Percentiles rank a stretch among this genome's conserved stretches.
These are phyloP conservation scores for Pyrenochaeta sp. DNA, from an alignment of 2,329 filamentous ascomycete species.

Conservation along the genomic window DNA sequence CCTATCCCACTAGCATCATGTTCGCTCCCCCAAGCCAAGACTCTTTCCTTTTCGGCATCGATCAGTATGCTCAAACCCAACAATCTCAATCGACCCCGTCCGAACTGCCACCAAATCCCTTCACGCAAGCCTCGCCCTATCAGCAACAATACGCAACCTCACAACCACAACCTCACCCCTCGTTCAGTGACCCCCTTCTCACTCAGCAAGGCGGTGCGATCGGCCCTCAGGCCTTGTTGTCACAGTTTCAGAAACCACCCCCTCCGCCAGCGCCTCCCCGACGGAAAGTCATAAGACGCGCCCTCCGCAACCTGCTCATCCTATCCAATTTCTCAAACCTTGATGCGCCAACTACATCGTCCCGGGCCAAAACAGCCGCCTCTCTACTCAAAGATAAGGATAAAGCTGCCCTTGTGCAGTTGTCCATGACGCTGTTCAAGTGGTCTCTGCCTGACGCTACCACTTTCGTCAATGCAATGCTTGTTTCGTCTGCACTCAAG, in stretches of 20 bases:
- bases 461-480: constrained; percentile 47
- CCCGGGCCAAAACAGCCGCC: constrained; percentile 61
- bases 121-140: constrained; percentile 28
- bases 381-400: constrained; percentile 45
- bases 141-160: constrained; percentile 31
- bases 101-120: constrained; percentile 37
- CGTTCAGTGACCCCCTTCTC: constrained; percentile 42
- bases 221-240: constrained; percentile 30
- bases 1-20: constrained; percentile 41
- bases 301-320: constrained; percentile 66
- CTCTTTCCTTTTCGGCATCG: constrained; percentile 50
- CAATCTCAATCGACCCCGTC: constrained; percentile 22
- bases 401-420: constrained; percentile 63
- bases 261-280: constrained; percentile 28
- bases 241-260: constrained; percentile 31
- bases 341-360: constrained; percentile 50
- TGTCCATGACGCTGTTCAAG: constrained; percentile 55
- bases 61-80: constrained; percentile 43
- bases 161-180: constrained; percentile 30
- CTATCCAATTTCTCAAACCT: constrained; percentile 56
- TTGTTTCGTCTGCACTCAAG: constrained; percentile 54
- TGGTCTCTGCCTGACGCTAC: constrained; percentile 43
- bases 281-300: constrained; percentile 56
- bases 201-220: constrained; percentile 20
- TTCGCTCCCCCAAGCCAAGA: constrained; percentile 45